These are phyloP conservation scores for Alliaria petiolata DNA, from an alignment of 345 rosid species.

Conservation along the genomic window DNA sequence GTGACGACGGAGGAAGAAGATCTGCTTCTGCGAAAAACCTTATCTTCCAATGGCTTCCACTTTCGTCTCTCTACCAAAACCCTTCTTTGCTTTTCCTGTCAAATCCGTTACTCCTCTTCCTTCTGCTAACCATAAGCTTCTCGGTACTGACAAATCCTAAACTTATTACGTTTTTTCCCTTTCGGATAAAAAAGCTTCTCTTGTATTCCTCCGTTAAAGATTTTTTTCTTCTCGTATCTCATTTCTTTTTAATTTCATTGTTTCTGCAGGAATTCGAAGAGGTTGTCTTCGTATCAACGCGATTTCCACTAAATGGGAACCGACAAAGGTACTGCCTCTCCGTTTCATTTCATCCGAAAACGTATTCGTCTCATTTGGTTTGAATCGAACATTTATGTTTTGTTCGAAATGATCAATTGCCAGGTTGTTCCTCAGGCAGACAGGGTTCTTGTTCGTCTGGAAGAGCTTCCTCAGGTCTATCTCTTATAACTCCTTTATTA, in stretches of 20 bases:
- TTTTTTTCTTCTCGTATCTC: background rate
- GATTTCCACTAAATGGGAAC: conserved; percentile 67
- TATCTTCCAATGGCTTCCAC: conserved; percentile 39
- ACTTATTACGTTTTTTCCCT: background rate
- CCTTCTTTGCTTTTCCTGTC: conserved; percentile 35
- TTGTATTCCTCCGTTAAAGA: background rate
- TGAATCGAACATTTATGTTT: background rate
- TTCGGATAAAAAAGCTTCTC: background rate
- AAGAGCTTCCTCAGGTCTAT: conserved; percentile 67
- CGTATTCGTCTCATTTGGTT: background rate
- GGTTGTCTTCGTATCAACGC: conserved; percentile 62
- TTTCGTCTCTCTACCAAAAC: conserved; percentile 44
- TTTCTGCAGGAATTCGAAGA: conserved; percentile 34
- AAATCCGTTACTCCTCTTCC: conserved; percentile 28
- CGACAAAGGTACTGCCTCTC: conserved; percentile 50
- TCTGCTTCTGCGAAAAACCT: conserved; percentile 5
- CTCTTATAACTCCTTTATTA: background rate
- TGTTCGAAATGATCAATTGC: conserved; percentile 12
- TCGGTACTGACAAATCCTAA: conserved; percentile 31
- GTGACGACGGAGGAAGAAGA: conserved; percentile 6
- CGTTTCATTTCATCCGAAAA: background rate
- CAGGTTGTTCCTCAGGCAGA: conserved; percentile 96
- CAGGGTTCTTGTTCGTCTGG: conserved; percentile 85
- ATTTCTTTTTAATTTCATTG: background rate
- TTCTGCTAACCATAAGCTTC: conserved; percentile 28